Percentiles rank a stretch among this genome's conserved stretches.
These are phyloP conservation scores for Claviceps purpurea DNA, from an alignment of 2,329 filamentous ascomycete species.

Conservation along the genomic window DNA sequence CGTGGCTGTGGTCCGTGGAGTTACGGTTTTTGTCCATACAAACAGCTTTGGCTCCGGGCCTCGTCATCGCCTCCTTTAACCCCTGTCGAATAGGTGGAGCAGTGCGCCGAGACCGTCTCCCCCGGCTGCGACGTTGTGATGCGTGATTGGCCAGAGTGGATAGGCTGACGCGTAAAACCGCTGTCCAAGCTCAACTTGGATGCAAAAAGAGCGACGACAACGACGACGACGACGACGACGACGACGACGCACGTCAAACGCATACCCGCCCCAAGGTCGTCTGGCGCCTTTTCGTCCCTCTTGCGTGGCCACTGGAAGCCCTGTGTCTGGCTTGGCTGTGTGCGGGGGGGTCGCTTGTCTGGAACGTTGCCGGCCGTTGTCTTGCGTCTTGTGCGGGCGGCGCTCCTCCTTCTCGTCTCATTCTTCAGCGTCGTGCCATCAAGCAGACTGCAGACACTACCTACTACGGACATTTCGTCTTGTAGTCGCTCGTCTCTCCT, in stretches of 20 bases:
- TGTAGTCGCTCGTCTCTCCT: too few relatives aligned
- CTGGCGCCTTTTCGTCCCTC: too few relatives aligned
- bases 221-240: neutral
- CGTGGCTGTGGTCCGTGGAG: neutral
- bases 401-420: too few relatives aligned
- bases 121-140: neutral
- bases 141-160: constrained; percentile 17
- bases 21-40: constrained; percentile 1
- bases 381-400: neutral
- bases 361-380: neutral
- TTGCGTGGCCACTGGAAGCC: too few relatives aligned
- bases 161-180: constrained; percentile 26
- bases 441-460: too few relatives aligned
- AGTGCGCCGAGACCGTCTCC: constrained; percentile 4
- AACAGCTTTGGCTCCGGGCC: constrained; percentile 13
- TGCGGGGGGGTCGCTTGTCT: too few relatives aligned
- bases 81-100: constrained; percentile 5
- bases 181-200: constrained; percentile 1
- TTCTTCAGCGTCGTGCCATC: too few relatives aligned
- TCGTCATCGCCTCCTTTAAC: constrained; percentile 24
- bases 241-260: neutral
- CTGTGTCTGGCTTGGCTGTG: too few relatives aligned
- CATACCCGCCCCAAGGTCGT: too few relatives aligned
- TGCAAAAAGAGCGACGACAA: neutral
- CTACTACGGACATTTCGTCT: too few relatives aligned